These are phyloP conservation scores for Chaetomiaceae sp. DNA, from an alignment of 2,329 filamentous ascomycete genomes.

Conservation along the genomic window DNA sequence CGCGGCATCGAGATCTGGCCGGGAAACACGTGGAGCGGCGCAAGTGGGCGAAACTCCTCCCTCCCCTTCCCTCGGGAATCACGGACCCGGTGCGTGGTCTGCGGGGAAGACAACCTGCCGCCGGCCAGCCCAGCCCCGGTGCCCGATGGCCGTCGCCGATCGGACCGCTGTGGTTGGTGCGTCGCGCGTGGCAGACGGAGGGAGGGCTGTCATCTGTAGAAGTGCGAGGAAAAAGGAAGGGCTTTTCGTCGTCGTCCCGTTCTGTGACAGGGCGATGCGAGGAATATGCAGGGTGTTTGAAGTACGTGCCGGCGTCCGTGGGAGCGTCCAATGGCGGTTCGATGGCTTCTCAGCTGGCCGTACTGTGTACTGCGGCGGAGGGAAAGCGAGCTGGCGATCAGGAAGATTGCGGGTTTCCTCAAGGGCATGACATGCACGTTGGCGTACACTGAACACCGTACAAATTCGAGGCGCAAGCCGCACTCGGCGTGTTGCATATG, in stretches of 20 bases:
- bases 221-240: neutral
- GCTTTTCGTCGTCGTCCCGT: neutral
- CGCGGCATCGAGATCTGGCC: constrained; percentile 13
- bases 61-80: neutral
- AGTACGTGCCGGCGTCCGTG: constrained; percentile 10
- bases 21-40: constrained; percentile 21
- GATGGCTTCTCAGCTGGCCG: constrained; percentile 10
- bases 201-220: neutral
- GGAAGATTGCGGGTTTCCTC: too few relatives aligned
- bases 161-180: neutral
- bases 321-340: constrained; percentile 7
- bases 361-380: neutral
- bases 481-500: too few relatives aligned
- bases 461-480: too few relatives aligned
- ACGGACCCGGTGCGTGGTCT: constrained; percentile 1
- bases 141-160: too few relatives aligned
- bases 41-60: constrained; percentile 20
- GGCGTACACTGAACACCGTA: too few relatives aligned
- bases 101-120: constrained; percentile 12
- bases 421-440: too few relatives aligned
- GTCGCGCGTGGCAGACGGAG: neutral
- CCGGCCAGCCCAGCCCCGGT: too few relatives aligned
- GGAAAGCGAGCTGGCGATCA: neutral
- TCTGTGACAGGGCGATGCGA: neutral
- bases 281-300: constrained; percentile 1